Percentiles rank a stretch among this genome's conserved stretches.
phyloP scores from a whole-genome alignment of 192 early-diverging fungal species.

The Chytriomyces hyalinus region DNA sequence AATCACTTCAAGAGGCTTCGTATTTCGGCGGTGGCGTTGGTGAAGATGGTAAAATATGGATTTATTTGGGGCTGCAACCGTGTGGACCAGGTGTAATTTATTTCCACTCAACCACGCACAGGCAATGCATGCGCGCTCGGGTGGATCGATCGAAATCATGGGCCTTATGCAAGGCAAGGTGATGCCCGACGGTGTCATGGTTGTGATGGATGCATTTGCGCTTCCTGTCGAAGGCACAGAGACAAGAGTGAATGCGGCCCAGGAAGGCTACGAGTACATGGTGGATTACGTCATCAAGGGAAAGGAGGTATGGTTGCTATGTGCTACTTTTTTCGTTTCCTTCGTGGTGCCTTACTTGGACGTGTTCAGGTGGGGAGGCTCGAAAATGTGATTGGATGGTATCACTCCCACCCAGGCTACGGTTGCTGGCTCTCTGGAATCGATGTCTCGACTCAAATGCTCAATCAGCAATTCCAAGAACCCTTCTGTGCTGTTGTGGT shows the following conservation, averaged over 20 bases:
- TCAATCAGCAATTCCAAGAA: conserved; percentile 93
- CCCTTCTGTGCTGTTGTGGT: conserved; percentile 95
- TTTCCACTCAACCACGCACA: conserved; percentile 29
- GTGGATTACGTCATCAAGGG: conserved; percentile 85
- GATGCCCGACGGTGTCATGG: conserved; percentile 81
- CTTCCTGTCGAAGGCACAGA: conserved; percentile 98
- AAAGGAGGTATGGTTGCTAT: conserved; percentile 66
- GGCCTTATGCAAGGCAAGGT: conserved; percentile 95
- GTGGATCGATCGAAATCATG: conserved; percentile 96
- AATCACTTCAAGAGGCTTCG: conserved; percentile 86
- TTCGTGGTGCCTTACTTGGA: neutral
- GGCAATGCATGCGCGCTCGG: conserved; percentile 97
- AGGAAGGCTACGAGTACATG: conserved; percentile 98
- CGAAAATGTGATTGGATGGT: conserved; percentile 97
- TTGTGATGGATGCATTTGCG: conserved; percentile 96
- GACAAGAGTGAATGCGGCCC: conserved; percentile 91
- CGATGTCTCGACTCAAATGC: conserved; percentile 94
- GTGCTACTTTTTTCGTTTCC: neutral
- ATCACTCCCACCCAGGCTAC: conserved; percentile 99
- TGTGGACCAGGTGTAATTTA: neutral
- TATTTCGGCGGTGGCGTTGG: conserved; percentile 93
- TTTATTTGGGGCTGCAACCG: neutral
- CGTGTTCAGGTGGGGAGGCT: conserved; percentile 74
- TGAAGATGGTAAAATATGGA: conserved; percentile 86
- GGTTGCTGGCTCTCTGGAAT: conserved; percentile 99